Base-by-base conservation (phyloP, 176 grass and related monocot species). In the Oryza coarctata region DNA sequence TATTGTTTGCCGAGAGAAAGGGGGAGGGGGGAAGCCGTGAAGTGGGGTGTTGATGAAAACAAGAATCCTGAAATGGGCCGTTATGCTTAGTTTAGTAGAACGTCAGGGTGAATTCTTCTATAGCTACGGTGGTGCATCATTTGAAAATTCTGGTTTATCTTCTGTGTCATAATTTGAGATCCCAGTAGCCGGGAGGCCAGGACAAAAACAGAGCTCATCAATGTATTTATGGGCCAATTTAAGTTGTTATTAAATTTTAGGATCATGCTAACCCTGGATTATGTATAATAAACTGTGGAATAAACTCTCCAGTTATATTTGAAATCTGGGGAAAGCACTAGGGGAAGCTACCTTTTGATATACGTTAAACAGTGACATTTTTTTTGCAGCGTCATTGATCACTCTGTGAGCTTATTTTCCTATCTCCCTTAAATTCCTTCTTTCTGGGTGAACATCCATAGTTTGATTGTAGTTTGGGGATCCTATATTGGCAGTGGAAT, bases 221-320 rank as follows among this genome's bases (percentile, higher is more conserved):
- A 34, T 12, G 29, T 55, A 4, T n/a, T 29, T 41, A 5, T 73
- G 35, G 27, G 62, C 6, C 39, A 68, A 68, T 81, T 76, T 41
- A 60, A 10, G 1, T 60, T 60, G 55, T 20, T 60, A 60, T 60
- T n/a, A 60, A 25, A 60, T 60, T 2, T 17, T 39, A 14, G 73
- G n/a, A 30, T 23, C 25, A 28, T 60, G 9, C 38, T 20, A 60
- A 68, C 15, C 23, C n/a, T 68, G 62, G 26, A 68, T 18, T 25
- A 40, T 3, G 27, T 11, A 58, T 68, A 76, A 31, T 43, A 73
- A 58, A 75, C 20, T 7, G 2, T 47, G 29, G 47, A 52, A 34
- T 62, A 79, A 22, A 39, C 34, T 84, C 79, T 77, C 36, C 39
- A 23, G 73, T 28, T 4, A 67, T 32, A 23, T 63, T 73, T 33